A percentile compares a stretch with the other conserved stretches of the same genome.
phyloP scores from a whole-genome alignment of 164 flowering plant species.

The Tetracentron sinense region DNA sequence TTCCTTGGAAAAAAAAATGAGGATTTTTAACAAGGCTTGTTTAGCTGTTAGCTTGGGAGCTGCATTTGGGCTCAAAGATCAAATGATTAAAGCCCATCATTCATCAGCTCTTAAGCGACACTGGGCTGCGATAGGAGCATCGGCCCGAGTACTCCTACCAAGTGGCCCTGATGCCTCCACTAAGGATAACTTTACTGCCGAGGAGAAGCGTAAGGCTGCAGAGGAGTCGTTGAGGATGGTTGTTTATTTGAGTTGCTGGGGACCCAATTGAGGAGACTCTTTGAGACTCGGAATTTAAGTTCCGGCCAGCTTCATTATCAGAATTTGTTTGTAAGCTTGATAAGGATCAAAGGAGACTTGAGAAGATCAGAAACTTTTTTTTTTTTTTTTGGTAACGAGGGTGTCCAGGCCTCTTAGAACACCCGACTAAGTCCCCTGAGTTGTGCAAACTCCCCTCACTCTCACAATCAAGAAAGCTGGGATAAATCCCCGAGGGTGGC shows the following conservation, averaged over 20 bases:
- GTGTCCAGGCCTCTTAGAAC: no score
- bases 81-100: background rate
- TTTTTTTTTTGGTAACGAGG: no score
- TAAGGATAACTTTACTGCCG: background rate
- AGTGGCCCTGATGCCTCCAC: background rate
- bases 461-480: no score
- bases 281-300: no score
- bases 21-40: background rate
- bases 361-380: no score
- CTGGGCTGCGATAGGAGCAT: background rate
- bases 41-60: background rate
- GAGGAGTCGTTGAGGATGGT: slow-evolving; percentile 17
- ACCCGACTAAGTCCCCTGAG: no score
- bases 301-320: no score
- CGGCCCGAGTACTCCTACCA: background rate
- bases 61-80: background rate
- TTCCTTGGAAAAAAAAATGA: background rate
- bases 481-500: no score
- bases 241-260: slow-evolving; percentile 20
- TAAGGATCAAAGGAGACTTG: no score
- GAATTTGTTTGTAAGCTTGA: no score
- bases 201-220: slow-evolving; percentile 12
- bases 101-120: background rate
- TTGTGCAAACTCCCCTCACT: no score
- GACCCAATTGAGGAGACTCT: slow-evolving; percentile 20